Conservation (phyloP, 2,329 filamentous ascomycete species). For the Emergomyces pasteurianus region DNA sequence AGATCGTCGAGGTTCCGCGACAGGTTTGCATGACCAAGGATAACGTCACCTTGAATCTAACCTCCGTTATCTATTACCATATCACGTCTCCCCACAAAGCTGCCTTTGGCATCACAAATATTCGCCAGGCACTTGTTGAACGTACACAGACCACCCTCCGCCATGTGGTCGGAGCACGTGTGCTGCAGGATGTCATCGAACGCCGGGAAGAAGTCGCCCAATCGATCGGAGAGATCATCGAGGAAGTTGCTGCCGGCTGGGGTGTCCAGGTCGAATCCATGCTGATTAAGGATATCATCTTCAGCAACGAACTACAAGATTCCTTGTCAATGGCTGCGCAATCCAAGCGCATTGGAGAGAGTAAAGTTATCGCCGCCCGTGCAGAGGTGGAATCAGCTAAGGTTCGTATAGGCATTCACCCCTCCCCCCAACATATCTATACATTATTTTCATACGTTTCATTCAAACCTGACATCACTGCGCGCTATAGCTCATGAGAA, state of each 20-base stretch:
- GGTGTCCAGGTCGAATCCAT: slow-evolving; percentile 94
- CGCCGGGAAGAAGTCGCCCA: slow-evolving; percentile 93
- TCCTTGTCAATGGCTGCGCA: slow-evolving; percentile 96
- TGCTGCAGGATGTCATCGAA: slow-evolving; percentile 96
- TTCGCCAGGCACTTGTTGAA: slow-evolving; percentile 91
- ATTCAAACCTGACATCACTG: not conserved
- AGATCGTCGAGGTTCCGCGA: slow-evolving; percentile 89
- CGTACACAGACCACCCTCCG: slow-evolving; percentile 95
- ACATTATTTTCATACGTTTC: too few species aligned
- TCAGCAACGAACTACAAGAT: slow-evolving; percentile 89
- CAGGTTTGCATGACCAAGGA: slow-evolving; percentile 99
- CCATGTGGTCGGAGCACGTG: slow-evolving; percentile 88
- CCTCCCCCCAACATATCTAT: too few species aligned
- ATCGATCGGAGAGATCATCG: slow-evolving; percentile 93
- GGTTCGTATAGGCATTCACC: slow-evolving; percentile 46
- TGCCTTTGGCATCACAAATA: slow-evolving; percentile 89
- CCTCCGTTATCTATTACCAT: slow-evolving; percentile 98
- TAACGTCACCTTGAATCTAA: slow-evolving; percentile 88
- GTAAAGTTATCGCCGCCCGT: slow-evolving; percentile 94
- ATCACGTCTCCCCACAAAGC: slow-evolving; percentile 92
- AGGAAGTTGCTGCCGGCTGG: slow-evolving; percentile 88
- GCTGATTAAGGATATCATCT: slow-evolving; percentile 99
- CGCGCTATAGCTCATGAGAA: slow-evolving; percentile 25
- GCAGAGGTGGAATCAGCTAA: slow-evolving; percentile 95
- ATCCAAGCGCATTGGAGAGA: slow-evolving; percentile 95